A percentile compares a stretch with the other conserved stretches of the same genome.
These are phyloP conservation scores for Polymyxa betae DNA, from an alignment of 208 protist genomes.

Conservation along the genomic window DNA sequence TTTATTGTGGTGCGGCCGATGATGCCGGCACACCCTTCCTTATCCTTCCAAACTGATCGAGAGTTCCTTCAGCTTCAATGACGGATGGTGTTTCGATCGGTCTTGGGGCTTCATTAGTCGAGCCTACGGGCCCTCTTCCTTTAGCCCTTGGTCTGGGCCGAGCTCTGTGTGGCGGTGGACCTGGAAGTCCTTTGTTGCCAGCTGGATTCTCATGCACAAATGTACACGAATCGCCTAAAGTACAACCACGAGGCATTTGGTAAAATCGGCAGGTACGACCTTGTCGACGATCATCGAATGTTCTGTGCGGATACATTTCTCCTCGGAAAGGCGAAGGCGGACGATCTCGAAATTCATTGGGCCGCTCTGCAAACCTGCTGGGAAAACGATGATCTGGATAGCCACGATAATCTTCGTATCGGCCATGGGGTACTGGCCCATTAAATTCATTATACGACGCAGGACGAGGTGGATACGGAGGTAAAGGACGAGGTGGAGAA, in stretches of 20 bases:
- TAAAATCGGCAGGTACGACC: not conserved
- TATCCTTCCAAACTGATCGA: conserved; percentile 14
- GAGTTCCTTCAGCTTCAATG: not conserved
- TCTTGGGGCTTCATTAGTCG: not conserved
- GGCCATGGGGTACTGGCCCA: no score
- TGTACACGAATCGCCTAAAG: not conserved
- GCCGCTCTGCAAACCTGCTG: no score
- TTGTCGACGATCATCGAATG: not conserved
- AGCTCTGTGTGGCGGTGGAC: no score
- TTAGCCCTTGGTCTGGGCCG: no score
- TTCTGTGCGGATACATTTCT: no score
- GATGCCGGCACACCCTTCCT: not conserved
- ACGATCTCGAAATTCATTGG: no score
- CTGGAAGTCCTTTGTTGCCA: not conserved
- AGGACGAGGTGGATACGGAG: no score
- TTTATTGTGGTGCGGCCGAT: conserved; percentile 5
- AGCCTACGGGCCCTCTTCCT: not conserved
- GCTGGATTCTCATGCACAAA: not conserved
- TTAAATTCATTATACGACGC: no score
- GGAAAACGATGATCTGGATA: no score
- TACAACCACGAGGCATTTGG: not conserved
- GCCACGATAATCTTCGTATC: no score
- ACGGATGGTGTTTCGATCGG: not conserved
- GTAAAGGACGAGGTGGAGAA: no score
- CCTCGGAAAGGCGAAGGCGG: no score